phyloP scores from a whole-genome alignment of 2,329 filamentous ascomycete genomes.

The Helminthosporium solani region DNA sequence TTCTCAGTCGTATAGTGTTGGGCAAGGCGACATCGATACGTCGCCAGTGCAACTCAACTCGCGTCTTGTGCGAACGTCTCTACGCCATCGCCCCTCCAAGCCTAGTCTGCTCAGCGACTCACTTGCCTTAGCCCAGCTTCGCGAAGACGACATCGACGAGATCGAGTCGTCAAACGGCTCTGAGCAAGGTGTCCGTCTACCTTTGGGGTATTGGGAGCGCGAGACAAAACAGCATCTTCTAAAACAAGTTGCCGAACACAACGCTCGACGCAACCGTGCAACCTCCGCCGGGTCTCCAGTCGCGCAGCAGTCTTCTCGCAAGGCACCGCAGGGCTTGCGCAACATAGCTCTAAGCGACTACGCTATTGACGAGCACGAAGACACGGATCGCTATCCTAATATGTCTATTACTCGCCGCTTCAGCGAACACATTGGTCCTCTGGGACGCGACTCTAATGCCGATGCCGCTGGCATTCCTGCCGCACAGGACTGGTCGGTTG shows the following conservation, averaged over 20 bases:
- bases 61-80: constrained; percentile 42
- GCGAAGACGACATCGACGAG: constrained; percentile 57
- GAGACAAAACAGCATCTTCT: constrained; percentile 27
- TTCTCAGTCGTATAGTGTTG: constrained; percentile 95
- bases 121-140: constrained; percentile 31
- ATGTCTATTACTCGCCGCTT: constrained; percentile 36
- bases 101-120: constrained; percentile 71
- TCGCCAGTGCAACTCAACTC: constrained; percentile 54
- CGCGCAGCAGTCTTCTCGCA: constrained; percentile 23
- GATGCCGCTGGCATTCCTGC: constrained; percentile 25
- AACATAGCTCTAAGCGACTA: constrained; percentile 67
- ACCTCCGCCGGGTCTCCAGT: constrained; percentile 32
- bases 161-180: constrained; percentile 63
- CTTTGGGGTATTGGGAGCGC: constrained; percentile 33
- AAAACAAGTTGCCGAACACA: constrained; percentile 41
- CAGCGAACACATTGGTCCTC: constrained; percentile 35
- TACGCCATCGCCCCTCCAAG: constrained; percentile 79
- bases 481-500: constrained; percentile 32
- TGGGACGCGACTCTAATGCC: constrained; percentile 23
- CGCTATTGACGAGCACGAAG: constrained; percentile 71
- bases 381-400: constrained; percentile 54
- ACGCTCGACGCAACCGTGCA: constrained; percentile 36
- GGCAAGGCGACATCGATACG: constrained; percentile 68
- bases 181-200: constrained; percentile 50
- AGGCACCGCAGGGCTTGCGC: constrained; percentile 52